A percentile compares a stretch with the other conserved stretches of the same genome.
These are phyloP conservation scores for Rhodocollybia butyracea DNA, from an alignment of 768 basidiomycete species.

Conservation along the genomic window DNA sequence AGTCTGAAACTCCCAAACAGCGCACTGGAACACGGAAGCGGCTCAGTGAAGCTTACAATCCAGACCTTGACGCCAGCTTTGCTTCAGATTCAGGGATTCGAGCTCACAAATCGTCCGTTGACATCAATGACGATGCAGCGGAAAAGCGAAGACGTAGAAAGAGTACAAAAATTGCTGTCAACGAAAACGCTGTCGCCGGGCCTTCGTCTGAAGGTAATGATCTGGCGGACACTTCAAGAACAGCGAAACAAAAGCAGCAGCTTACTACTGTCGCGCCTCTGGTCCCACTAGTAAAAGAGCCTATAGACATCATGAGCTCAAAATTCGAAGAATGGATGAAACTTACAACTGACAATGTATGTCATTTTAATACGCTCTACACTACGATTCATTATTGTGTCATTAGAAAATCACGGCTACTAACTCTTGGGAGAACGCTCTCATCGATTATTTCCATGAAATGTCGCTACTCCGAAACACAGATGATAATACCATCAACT, in stretches of 20 bases:
- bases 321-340: constrained; percentile 99
- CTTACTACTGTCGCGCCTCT: constrained; percentile 58
- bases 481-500: constrained; percentile 95
- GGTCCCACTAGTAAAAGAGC: constrained; percentile 43
- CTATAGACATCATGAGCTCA: constrained; percentile 82
- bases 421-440: constrained; percentile 96
- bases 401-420: constrained; percentile 94
- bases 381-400: constrained; percentile 12
- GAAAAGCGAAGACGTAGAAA: constrained; percentile 83
- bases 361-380: constrained; percentile 19
- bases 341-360: constrained; percentile 96
- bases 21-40: constrained; percentile 51
- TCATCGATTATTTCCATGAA: constrained; percentile 99
- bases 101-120: constrained; percentile 44
- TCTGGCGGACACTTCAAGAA: constrained; percentile 38
- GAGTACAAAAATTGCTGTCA: constrained; percentile 60
- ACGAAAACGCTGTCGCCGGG: constrained; percentile 57
- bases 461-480: constrained; percentile 94
- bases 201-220: constrained; percentile 49
- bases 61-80: constrained; percentile 42
- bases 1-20: constrained; percentile 37
- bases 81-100: constrained; percentile 33
- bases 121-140: constrained; percentile 80
- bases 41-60: constrained; percentile 54
- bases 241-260: constrained; percentile 56